Base-by-base conservation (phyloP, 768 basidiomycete species). In the Suillus bovinus region DNA sequence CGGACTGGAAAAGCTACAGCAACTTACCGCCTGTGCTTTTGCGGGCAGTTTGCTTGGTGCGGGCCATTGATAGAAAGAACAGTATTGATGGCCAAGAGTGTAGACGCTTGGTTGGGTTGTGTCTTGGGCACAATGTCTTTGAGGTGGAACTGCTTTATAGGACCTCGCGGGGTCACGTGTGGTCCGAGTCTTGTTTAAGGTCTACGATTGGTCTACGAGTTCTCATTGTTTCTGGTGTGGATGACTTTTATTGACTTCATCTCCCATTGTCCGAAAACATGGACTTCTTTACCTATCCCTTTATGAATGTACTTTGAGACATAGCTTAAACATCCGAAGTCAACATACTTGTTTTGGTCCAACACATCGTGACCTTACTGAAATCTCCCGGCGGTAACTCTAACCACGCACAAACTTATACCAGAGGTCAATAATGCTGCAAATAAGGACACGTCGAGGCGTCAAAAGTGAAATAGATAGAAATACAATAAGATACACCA, bases 41-140 rank as follows among this genome's bases (percentile, higher is more conserved):
- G 79, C 87, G 86, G 49, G 87, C 87, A 58, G 87, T 89, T 80
- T 89, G 87, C 76, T 89, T 88, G 60, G 87, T 89, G 59, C 88
- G 88, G 56, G 88, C 87, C 88, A 89, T 89, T 74, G 68, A 17
- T 65, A 20, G 29, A 20, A 29, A 29, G 27, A 16, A 29, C 10
- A 31, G 29, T 20, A 10, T 52, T 52, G 29, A 31, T 52, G 8
- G 27, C 17, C 5, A 31, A 31, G 17, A 31, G 10, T 20, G 29
- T 52, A 52, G 50, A 52, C 5, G 10, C 20, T 29, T n/a, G 29
- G 29, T n/a, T 42, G 20, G 20, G 20, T 20, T 41, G 24, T 22
- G 46, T 47, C 46, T 13, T 46, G 47, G 4, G 9, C 44, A 22
- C n/a, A 13, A 46, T 10, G 13, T 14, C 46, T 47, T 24, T 47